A percentile compares a stretch with the other conserved stretches of the same genome.
Evolutionary conservation across 2,329 filamentous ascomycete genomes (phyloP).

Genomic region (Fusarium clavum): DNA sequence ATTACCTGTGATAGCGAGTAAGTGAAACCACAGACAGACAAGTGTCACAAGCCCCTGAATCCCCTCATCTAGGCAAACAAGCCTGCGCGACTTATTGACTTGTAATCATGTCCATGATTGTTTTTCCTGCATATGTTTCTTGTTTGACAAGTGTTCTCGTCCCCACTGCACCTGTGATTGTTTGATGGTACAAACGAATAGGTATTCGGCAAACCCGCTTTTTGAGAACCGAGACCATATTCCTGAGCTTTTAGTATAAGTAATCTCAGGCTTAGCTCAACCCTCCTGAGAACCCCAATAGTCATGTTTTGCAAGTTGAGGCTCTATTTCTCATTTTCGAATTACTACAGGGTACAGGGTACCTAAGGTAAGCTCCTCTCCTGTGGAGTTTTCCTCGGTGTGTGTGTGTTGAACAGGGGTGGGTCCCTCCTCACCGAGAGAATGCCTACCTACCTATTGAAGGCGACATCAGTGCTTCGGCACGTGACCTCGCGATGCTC

Average conservation of each 20-base stretch:
- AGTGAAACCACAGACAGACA: not conserved
- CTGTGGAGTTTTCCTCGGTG: slow-evolving; percentile 3
- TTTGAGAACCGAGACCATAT: too few relatives aligned
- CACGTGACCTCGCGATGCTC: slow-evolving; percentile 51
- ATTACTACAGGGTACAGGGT: not conserved
- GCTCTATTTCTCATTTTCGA: not conserved
- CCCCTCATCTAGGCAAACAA: not conserved
- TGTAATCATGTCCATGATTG: not conserved
- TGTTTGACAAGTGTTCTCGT: not conserved
- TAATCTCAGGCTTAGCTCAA: too few relatives aligned
- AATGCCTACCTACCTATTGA: not conserved
- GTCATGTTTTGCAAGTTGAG: not conserved
- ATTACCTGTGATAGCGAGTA: not conserved
- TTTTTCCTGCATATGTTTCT: not conserved
- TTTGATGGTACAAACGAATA: too few relatives aligned
- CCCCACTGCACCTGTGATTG: too few relatives aligned
- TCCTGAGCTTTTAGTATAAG: too few relatives aligned
- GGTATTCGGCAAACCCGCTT: too few relatives aligned
- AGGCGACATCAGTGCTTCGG: slow-evolving; percentile 14
- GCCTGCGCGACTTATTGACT: not conserved
- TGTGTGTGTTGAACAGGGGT: not conserved
- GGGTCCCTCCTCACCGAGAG: slow-evolving; percentile 19
- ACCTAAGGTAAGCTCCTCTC: not conserved
- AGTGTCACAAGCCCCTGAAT: not conserved
- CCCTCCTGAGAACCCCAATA: not conserved